Conservation (phyloP, 2,329 filamentous ascomycete species). For the Arthrobotrys pseudoclavata region DNA sequence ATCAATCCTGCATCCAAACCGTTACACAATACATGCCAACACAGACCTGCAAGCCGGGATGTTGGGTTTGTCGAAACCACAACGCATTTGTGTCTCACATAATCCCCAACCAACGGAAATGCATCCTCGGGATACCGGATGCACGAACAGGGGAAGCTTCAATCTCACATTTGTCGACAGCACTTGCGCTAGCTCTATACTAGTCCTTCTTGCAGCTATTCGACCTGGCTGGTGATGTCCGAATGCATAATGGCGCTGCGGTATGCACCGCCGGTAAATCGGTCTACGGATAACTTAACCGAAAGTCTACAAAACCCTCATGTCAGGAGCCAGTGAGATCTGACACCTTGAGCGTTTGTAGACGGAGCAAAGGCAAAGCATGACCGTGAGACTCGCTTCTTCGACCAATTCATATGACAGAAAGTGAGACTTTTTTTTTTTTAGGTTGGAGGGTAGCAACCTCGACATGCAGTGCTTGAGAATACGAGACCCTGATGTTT, state of each 20-base stretch:
- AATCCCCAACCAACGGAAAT: conserved; percentile 8
- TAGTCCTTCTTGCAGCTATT: conserved; percentile 5
- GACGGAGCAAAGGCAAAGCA: conserved; percentile 2
- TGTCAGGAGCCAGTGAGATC: neutral
- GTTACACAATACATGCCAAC: conserved; percentile 29
- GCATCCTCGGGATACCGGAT: conserved; percentile 23
- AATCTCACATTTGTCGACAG: conserved; percentile 24
- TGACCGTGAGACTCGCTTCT: conserved; percentile 5
- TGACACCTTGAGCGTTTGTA: conserved; percentile 14
- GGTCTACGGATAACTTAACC: conserved; percentile 38
- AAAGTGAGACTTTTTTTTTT: conserved; percentile 39
- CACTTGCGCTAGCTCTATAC: conserved; percentile 4
- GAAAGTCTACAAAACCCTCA: conserved; percentile 13
- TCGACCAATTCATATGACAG: neutral
- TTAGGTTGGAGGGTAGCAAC: conserved; percentile 7
- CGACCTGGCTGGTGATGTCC: conserved; percentile 19
- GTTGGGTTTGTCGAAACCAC: conserved; percentile 44
- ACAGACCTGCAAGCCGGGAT: conserved; percentile 21
- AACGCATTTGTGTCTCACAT: conserved; percentile 25
- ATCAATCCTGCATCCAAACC: neutral
- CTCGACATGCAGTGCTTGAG: neutral
- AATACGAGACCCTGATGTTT: conserved; percentile 7
- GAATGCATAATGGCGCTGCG: conserved; percentile 20
- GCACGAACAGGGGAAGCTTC: conserved; percentile 27
- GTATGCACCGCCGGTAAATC: conserved; percentile 37